Base-by-base conservation (phyloP, 352 stramenopile genomes). In the Phytophthora cryptogea region DNA sequence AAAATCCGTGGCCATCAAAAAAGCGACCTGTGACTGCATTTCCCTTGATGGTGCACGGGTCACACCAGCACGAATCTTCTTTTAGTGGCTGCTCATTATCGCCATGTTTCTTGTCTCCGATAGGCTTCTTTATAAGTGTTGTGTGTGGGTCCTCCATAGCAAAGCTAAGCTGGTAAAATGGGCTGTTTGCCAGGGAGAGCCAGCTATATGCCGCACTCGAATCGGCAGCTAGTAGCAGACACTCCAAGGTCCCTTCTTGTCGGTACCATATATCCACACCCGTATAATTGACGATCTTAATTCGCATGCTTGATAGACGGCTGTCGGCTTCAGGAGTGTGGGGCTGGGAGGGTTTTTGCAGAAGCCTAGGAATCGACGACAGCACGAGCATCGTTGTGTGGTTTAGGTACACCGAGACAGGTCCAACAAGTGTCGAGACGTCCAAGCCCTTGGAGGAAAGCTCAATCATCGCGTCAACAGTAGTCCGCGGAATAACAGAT, bases 301-400 rank as follows among this genome's bases (percentile, higher is more conserved):
- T 82, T 14, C 83, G 81, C 73, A 90, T 87, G 16, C 71, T 69
- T 7, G 74, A 70, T n/a, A 86, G 58, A 43, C 72, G 70, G 1
- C 74, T 48, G 13, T 70, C 48, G 6, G 61, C 33, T 43, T 36
- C 53, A 51, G 40, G 3, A n/a, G 20, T 20, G 31, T 32, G 16
- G 3, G 9, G 10, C 8, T 53, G 23, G 13, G 36, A 57, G 27
- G n/a, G 33, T 10, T 36, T 66, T 6, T 55, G 54, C 26, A 88
- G 45, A 39, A 88, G 60, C n/a, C 70, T 80, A 4, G 80, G 69
- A 9, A 92, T 68, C 5, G 76, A 78, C 28, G 73, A 76, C 30
- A 92, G 33, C 43, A 90, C 66, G 5, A 93, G 45, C 43, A 90
- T 86, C 9, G 82, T 77, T 4, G 82, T 90, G 39, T 90, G 84